Percentiles rank a stretch among this genome's conserved stretches.
phyloP scores from a whole-genome alignment of 306 rosid species.

The Medicago truncatula region MtrunA17r5.0-ANR NC_053045.1:4616001-4616500 shows the following conservation, averaged over 20 bases:
- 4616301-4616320: slow-evolving; percentile 19
- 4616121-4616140: slow-evolving; percentile 39
- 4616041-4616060: slow-evolving; percentile 28
- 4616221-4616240: slow-evolving; percentile 37
- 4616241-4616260: background rate
- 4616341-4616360: too few species aligned
- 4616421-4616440: too few species aligned
- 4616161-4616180: slow-evolving; percentile 33
- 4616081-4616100: slow-evolving; percentile 23
- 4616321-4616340: slow-evolving; percentile 30
- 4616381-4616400: too few species aligned
- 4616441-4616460: too few species aligned
- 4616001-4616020: too few species aligned
- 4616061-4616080: slow-evolving; percentile 37
- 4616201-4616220: slow-evolving; percentile 36
- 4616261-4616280: slow-evolving; percentile 28
- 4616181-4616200: slow-evolving; percentile 40
- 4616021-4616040: background rate
- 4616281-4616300: slow-evolving; percentile 24
- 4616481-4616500: too few species aligned
- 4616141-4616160: slow-evolving; percentile 40
- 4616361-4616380: too few species aligned
- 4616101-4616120: background rate
- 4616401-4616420: too few species aligned
- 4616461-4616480: too few species aligned